Conservation (phyloP, 345 rosid genomes). For the Eucalyptus tenuipes region DNA sequence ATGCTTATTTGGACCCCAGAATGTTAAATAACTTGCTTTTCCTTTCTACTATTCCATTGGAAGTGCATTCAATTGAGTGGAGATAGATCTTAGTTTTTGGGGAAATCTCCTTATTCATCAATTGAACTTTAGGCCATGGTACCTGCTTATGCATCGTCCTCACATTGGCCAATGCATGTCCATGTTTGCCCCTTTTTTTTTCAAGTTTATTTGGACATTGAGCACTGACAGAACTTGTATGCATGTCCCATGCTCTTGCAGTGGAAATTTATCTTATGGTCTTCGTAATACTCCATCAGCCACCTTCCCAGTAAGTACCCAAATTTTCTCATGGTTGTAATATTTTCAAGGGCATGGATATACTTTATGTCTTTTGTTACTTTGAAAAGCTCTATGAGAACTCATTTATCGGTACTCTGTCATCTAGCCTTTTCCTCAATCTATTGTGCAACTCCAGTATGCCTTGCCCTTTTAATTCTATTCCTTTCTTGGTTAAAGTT, state of each 20-base stretch:
- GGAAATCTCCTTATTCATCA: background rate
- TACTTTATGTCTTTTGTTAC: background rate
- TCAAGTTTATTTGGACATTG: background rate
- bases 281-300: slow-evolving; percentile 79
- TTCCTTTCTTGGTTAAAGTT: background rate
- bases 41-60: background rate
- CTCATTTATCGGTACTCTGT: background rate
- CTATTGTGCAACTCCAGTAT: background rate
- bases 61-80: background rate
- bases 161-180: background rate
- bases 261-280: slow-evolving; percentile 76
- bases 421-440: background rate
- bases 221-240: background rate
- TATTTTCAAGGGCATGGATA: background rate
- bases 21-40: background rate
- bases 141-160: background rate
- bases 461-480: background rate
- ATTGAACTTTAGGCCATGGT: background rate
- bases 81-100: background rate
- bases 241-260: slow-evolving; percentile 9
- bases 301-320: slow-evolving; percentile 40
- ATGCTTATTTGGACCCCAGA: background rate
- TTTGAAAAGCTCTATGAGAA: background rate
- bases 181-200: background rate
- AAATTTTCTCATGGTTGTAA: background rate